phyloP scores from a whole-genome alignment of 768 basidiomycete species.

The Naganishia vaughanmartiniae region DNA sequence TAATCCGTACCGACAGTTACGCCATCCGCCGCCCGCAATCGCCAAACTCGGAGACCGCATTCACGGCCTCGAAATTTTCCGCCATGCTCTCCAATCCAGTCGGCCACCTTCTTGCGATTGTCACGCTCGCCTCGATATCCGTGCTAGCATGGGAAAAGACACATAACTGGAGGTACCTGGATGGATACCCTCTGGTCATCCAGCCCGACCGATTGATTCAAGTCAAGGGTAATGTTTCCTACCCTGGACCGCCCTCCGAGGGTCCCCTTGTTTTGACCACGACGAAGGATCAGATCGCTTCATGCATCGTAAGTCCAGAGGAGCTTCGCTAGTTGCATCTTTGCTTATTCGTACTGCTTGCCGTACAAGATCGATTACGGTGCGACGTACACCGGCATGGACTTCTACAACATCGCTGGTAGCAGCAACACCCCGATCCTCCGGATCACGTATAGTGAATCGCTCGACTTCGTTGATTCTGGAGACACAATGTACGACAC shows the following conservation, averaged over 20 bases:
- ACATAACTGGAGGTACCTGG: constrained; percentile 10
- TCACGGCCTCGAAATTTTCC: background rate
- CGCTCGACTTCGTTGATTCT: constrained; percentile 7
- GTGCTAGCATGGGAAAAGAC: constrained; percentile 13
- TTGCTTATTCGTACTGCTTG: background rate
- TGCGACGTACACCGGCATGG: constrained; percentile 4
- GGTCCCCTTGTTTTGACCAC: constrained; percentile 6
- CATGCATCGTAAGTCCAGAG: background rate
- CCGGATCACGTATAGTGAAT: constrained; percentile 7
- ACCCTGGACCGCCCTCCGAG: constrained; percentile 15
- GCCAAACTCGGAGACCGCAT: background rate
- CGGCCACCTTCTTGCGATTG: background rate
- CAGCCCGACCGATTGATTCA: constrained; percentile 4
- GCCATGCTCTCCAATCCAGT: background rate
- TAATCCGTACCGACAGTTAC: background rate
- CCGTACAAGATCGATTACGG: constrained; percentile 8
- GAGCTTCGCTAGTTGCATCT: background rate
- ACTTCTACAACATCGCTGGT: constrained; percentile 8
- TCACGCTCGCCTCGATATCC: background rate
- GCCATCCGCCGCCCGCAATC: background rate
- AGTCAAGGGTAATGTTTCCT: constrained; percentile 5
- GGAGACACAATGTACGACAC: constrained; percentile 8
- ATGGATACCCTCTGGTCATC: constrained; percentile 5
- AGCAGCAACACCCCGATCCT: background rate
- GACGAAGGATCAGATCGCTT: constrained; percentile 4